Conservation (phyloP, 345 rosid genomes). For the Linum usitatissimum region DNA sequence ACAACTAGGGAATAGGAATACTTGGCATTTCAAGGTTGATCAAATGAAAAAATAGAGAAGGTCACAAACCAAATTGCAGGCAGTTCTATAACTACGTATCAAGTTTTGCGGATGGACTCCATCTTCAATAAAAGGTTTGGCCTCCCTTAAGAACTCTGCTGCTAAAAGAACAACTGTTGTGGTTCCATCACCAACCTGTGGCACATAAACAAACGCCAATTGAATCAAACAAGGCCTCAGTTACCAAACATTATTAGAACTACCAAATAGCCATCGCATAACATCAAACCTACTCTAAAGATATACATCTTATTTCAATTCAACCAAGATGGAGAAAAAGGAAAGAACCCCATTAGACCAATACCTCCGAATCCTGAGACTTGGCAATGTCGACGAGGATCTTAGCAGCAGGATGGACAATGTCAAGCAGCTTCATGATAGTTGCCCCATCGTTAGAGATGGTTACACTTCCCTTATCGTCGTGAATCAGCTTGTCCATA, state of each 20-base stretch:
- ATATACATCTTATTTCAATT: background rate
- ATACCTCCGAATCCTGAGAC: constrained; percentile 96
- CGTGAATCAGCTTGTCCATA: constrained; percentile 98
- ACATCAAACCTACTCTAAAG: background rate
- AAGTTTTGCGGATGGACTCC: constrained; percentile 94
- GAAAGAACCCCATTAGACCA: background rate
- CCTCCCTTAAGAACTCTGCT: constrained; percentile 89
- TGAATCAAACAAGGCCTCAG: background rate
- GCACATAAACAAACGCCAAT: constrained; percentile 3
- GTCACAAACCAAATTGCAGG: constrained; percentile 46
- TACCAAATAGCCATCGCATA: background rate
- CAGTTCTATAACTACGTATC: constrained; percentile 81
- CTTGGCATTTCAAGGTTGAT: background rate
- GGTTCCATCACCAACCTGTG: constrained; percentile 95
- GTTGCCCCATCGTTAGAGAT: constrained; percentile 98
- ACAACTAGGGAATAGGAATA: background rate
- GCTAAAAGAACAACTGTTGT: constrained; percentile 94
- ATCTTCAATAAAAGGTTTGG: constrained; percentile 92
- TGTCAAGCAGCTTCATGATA: constrained; percentile 93
- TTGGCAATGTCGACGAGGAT: constrained; percentile 98
- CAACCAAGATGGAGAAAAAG: background rate
- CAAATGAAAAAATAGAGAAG: background rate
- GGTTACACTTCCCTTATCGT: constrained; percentile 83
- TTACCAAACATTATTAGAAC: background rate
- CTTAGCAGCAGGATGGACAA: constrained; percentile 95